These are phyloP conservation scores for Brassica carinata DNA, from an alignment of 345 rosid genomes.

Conservation along the genomic window DNA sequence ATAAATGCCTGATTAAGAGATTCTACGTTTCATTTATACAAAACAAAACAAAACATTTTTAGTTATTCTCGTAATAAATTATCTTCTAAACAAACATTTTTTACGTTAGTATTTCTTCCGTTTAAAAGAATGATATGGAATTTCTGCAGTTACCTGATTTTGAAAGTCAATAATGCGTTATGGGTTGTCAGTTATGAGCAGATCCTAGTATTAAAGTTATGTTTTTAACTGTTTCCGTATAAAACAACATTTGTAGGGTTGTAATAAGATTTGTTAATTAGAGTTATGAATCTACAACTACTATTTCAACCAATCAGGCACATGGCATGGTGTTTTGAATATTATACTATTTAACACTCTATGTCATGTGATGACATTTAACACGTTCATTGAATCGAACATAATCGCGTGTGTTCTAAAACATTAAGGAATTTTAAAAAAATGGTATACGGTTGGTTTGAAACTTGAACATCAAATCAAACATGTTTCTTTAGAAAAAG, in stretches of 20 bases:
- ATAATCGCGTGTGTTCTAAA: background rate
- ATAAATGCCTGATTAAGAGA: background rate
- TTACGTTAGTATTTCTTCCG: background rate
- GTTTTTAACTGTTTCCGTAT: background rate
- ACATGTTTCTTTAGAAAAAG: background rate
- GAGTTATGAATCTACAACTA: background rate
- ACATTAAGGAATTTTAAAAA: background rate
- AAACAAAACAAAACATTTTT: too few species aligned
- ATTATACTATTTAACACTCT: background rate
- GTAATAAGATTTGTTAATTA: background rate
- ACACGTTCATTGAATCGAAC: background rate
- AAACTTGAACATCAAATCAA: background rate
- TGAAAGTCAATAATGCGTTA: conserved; percentile 13
- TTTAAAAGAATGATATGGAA: background rate
- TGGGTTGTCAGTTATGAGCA: conserved; percentile 16
- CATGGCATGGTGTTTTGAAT: background rate
- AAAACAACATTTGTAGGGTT: too few species aligned
- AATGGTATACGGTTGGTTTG: background rate
- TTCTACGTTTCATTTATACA: background rate
- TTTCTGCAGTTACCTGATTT: background rate
- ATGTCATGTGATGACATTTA: background rate
- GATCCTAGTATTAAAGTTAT: background rate
- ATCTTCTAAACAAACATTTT: background rate
- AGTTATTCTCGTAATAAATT: background rate
- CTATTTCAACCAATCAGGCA: background rate